Percentiles rank a stretch among this genome's conserved stretches.
phyloP scores from a whole-genome alignment of 495 filamentous ascomycete genomes.

The Aspergillus cavernicola region DNA sequence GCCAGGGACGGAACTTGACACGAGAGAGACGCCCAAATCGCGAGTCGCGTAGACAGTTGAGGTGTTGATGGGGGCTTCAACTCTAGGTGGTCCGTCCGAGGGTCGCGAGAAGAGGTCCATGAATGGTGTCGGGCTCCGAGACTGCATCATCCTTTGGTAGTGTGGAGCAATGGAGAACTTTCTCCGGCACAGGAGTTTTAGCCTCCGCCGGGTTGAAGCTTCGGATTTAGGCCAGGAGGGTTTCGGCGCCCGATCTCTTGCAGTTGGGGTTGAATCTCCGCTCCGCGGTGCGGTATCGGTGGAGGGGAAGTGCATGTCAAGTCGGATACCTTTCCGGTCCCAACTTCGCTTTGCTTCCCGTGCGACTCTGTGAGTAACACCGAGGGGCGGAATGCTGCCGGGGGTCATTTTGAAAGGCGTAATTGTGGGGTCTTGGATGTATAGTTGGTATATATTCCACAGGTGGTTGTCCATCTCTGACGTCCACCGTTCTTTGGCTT shows the following conservation, averaged over 20 bases:
- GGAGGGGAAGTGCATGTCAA: constrained; percentile 28
- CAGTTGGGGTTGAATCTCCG: constrained; percentile 63
- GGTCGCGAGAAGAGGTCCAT: constrained; percentile 48
- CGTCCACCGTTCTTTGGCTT: constrained; percentile 60
- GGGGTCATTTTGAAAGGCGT: constrained; percentile 92
- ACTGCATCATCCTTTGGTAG: constrained; percentile 67
- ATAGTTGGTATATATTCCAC: constrained; percentile 85
- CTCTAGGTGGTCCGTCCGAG: constrained; percentile 26
- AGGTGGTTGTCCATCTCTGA: constrained; percentile 88
- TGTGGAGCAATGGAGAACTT: constrained; percentile 66
- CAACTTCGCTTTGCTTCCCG: constrained; percentile 81
- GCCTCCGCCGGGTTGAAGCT: constrained; percentile 69
- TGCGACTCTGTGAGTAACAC: constrained; percentile 84
- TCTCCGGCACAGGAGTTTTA: constrained; percentile 78
- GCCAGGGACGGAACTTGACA: constrained; percentile 70
- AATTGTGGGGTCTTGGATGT: constrained; percentile 85
- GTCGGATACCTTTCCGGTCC: constrained; percentile 41
- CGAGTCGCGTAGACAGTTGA: constrained; percentile 58
- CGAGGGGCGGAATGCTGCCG: constrained; percentile 79
- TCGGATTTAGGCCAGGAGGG: constrained; percentile 77
- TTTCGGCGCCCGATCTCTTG: constrained; percentile 21
- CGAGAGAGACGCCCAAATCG: constrained; percentile 82
- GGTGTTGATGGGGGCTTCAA: constrained; percentile 23
- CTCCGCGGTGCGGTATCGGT: constrained; percentile 37
- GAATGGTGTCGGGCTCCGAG: constrained; percentile 71